Evolutionary conservation across 352 stramenopile species (phyloP), one percentile per base, ranked within the genome.

Genomic region (Pythium sp.): DNA sequence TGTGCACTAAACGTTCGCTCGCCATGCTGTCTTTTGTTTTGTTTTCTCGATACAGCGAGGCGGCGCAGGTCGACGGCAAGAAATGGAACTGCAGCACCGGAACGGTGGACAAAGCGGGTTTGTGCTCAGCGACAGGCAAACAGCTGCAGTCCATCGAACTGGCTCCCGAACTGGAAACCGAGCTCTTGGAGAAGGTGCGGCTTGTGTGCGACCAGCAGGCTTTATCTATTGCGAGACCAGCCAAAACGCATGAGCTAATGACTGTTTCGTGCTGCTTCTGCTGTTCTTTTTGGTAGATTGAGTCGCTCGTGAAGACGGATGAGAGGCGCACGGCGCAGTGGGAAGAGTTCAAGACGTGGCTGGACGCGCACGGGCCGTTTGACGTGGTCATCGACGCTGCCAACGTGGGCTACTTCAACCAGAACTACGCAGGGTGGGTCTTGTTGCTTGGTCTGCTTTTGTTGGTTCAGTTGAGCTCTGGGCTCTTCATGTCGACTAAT

Each of bases 381-480:
- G 93, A 99, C 73, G 84, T 98, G 28, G 76, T 99, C 26, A 89
- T 99, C 56, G 98, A 99, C 78, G 97, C 96, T 15, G 98, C 98
- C 24, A 99, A 99, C 77, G 92, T 99, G 36, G 98, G 96, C 4
- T 99, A 99, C 76, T 99, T 93, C 76, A 95, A 98, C 79, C 86
- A 98, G 78, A 99, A 99, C 80, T 99, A 97, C 77, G 75, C 82
- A n/a, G 88, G 86, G 88, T 93, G 72, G 58, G 79, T 72, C 26
- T 53, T 65, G 28, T 12, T 59, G 15, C 24, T 9, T 55, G 3
- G 1, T 3, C 15, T 41, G n/a, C 34, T 49, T 7, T 15, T 59
- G 18, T 18, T 65, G 26, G 5, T 36, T 32, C 14, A 24, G 5
- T 51, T 24, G 6, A 12, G 43, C 15, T 51, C 43, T 51, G 43